Base-by-base conservation (phyloP, 1,284 basidiomycete species). In the Tranzscheliella williamsii region DNA sequence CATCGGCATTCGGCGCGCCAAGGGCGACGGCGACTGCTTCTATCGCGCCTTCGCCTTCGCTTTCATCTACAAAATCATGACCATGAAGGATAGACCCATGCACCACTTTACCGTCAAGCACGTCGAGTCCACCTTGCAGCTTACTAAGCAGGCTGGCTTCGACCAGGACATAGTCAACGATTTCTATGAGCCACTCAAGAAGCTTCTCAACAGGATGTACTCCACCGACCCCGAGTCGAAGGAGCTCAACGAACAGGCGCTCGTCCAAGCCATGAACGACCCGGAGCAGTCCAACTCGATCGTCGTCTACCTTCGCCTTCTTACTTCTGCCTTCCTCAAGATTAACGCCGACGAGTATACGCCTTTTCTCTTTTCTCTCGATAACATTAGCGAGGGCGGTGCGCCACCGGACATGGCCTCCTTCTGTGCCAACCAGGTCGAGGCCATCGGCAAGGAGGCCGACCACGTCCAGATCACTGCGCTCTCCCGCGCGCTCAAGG, bases 21-120 rank as follows among this genome's bases (percentile, higher is more conserved):
- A 62, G n/a, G 67, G 71, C 2, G 73, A 75, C 57, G 73, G 73
- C 1, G 70, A 73, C 32, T 75, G 73, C 52, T 75, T 75, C 56
- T 72, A 74, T 45, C 57, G 73, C 9, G 61, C 67, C 0, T 72
- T 75, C 18, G 70, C 62, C 2, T 75, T 73, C 39, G 64, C 67
- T 2, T 70, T 66, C 21, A 46, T 73, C 35, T 42, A 62, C 27
- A 55, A 62, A 31, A 46, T 75, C 30, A 41, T 72, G 18, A 44
- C 32, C 22, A 56, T 63, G 49, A 54, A 67, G 23, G 60, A 70
- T 38, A 54, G 55, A 22, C 60, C 61, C 11, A 50, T 67, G 49
- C 57, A 64, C 35, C 53, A 67, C 17, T 54, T 58, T 21, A 57
- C 65, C 24, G 35, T 44, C 24, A 63, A 70, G 27, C 69, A 69